Base-by-base conservation (phyloP, 208 protist genomes). In the Leishmania braziliensis region DNA sequence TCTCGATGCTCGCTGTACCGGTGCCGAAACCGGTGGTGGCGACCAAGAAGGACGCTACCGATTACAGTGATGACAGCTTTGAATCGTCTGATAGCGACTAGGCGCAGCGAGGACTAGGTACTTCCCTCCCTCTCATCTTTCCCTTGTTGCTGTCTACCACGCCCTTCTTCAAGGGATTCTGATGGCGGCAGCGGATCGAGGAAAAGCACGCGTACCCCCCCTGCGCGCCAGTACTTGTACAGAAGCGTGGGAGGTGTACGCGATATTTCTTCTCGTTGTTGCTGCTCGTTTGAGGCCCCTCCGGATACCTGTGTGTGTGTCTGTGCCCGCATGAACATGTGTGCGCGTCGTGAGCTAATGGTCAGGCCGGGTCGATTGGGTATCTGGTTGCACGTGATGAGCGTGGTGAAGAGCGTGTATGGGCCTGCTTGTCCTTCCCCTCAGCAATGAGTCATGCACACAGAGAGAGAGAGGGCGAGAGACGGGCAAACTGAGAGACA, bases 51-150 rank as follows among this genome's bases (percentile, higher is more conserved):
- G 68, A 56, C 56, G 46, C 51, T 12, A 39, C 70, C 9, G 84
- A 82, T 51, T 85, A 85, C 81, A 82, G 75, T 62, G 84, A 88
- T 51, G 84, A 87, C 63, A 88, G 84, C 79, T 90, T 86, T 39
- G 86, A 89, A 36, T 86, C 74, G 5, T 87, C 86, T 10, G 79
- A 86, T 75, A 82, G 63, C 56, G 78, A 82, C 26, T 82, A 65
- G 48, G 18, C 56, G 51, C 51, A 77, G 33, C 36, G 53, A 39
- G n/a, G 12, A 53, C 43, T 12, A 10, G 0, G 29, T 33, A 12
- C n/a, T 8, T 33, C 72, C n/a, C 10, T 14, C 46, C 9, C 71
- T 58, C 46, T 58, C 33, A 10, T n/a, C 26, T 20, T 43, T 5
- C 51, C 26, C 43, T 14, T 8, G 8, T 2, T 76, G 72, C 29